Evolutionary conservation across 345 rosid species (phyloP).

Genomic region (Clausena lansium): DNA sequence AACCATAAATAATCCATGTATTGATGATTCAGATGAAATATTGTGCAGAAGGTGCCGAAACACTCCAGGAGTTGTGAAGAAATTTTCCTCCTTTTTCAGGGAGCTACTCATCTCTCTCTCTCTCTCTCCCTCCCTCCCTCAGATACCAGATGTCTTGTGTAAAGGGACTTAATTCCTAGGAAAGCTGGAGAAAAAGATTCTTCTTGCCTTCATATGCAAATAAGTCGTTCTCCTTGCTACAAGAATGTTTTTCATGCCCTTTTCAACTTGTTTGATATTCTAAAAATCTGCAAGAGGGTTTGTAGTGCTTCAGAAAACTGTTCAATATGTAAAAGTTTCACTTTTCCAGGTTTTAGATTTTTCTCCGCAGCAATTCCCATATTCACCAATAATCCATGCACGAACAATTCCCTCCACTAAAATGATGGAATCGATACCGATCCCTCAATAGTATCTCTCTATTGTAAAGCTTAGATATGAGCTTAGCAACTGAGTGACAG

Average conservation of each 20-base stretch:
- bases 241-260: background rate
- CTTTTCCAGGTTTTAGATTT: background rate
- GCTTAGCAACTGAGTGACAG: constrained; percentile 67
- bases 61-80: no score
- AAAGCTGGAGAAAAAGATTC: background rate
- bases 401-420: constrained; percentile 59
- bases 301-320: background rate
- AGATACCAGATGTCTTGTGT: no score
- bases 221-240: background rate
- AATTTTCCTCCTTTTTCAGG: no score
- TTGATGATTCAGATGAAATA: no score
- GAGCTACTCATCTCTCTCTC: no score
- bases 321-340: background rate
- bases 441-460: constrained; percentile 63
- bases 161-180: no score
- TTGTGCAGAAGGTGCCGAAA: no score
- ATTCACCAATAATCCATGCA: constrained; percentile 70
- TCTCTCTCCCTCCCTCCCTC: no score
- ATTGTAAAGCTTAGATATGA: constrained; percentile 49
- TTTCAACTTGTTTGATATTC: background rate
- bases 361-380: background rate
- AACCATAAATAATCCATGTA: no score
- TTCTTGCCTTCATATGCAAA: background rate
- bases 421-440: constrained; percentile 65
- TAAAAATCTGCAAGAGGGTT: no score